Evolutionary conservation across 192 early-diverging fungal species (phyloP), one percentile per base, ranked within the genome.

Genomic region (Allomyces javanicus): DNA sequence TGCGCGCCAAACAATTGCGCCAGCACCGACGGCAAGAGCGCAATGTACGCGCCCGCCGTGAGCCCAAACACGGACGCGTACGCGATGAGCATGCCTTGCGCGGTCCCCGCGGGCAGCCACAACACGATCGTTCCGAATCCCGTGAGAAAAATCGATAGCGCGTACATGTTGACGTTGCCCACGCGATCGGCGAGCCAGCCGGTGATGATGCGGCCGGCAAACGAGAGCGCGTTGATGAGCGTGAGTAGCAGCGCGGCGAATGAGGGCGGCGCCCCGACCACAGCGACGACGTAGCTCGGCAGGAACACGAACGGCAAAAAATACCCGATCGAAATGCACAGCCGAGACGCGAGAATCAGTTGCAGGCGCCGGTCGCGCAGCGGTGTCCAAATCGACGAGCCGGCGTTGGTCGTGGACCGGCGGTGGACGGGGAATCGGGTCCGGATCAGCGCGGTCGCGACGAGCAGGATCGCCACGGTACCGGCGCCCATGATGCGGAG

Each of bases 101-200:
- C 2, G 12, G 9, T 58, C 9, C 50, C 50, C 50, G 50, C 50
- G 50, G 83, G 72, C 44, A 79, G 72, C 79, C 81, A 81, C 17
- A 83, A 58, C 9, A 78, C 69, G 14, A 83, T 70, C 9, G 78
- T 70, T 67, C 76, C 76, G 11, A 79, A 67, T 3, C 66, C 62
- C 0, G 81, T 71, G n/a, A 73, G 27, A 10, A 77, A 11, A 0
- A 73, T 75, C 65, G 81, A 82, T 14, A 76, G 61, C 9, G 69
- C 45, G 22, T 87, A 67, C 9, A 80, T 78, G 69, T 86, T 86
- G 68, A 85, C 70, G 64, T 83, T 81, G 24, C 87, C 87, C 6
- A 21, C 10, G 10, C 14, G 62, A 7, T n/a, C 26, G 0, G 24
- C 22, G 23, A 25, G 43, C 11, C 26, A 17, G 23, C 70, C 72